Conservation (phyloP, 768 basidiomycete genomes). For the Phlebiopsis flavidoalba region DNA sequence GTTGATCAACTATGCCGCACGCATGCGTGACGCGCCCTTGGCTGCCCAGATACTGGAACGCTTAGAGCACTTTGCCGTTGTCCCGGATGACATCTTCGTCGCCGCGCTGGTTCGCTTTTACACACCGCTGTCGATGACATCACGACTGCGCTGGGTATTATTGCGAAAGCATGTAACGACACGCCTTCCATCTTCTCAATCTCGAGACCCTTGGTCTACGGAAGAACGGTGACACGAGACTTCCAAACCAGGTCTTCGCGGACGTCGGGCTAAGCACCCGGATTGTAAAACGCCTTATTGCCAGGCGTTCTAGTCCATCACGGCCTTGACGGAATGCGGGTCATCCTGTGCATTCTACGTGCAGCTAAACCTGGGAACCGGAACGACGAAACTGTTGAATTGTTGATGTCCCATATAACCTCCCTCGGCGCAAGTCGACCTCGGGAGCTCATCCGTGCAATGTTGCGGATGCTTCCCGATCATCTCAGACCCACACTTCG, state of each 20-base stretch:
- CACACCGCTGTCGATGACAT: constrained; percentile 41
- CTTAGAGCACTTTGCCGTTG: constrained; percentile 39
- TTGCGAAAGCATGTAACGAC: constrained; percentile 39
- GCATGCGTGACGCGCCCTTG: constrained; percentile 36
- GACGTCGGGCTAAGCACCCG: constrained; percentile 25
- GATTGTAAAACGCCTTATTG: constrained; percentile 61
- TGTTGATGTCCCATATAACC: constrained; percentile 49
- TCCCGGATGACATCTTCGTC: constrained; percentile 40
- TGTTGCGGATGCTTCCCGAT: constrained; percentile 40
- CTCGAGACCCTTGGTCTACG: constrained; percentile 18
- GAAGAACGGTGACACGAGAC: background rate
- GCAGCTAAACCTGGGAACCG: constrained; percentile 41
- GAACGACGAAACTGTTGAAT: constrained; percentile 50
- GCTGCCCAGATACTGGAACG: constrained; percentile 42
- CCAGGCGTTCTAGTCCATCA: constrained; percentile 40
- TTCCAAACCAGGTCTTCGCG: constrained; percentile 11
- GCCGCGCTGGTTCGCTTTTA: constrained; percentile 57
- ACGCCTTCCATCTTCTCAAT: constrained; percentile 16
- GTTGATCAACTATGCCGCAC: constrained; percentile 52
- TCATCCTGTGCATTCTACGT: constrained; percentile 53
- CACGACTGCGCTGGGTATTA: constrained; percentile 46
- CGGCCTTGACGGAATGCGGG: constrained; percentile 44
- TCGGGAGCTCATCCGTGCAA: constrained; percentile 39
- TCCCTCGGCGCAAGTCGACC: constrained; percentile 39
- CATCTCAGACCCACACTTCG: constrained; percentile 43